These are phyloP conservation scores for Talaromyces sp. DNA, from an alignment of 2,329 filamentous ascomycete genomes.

Conservation along the genomic window DNA sequence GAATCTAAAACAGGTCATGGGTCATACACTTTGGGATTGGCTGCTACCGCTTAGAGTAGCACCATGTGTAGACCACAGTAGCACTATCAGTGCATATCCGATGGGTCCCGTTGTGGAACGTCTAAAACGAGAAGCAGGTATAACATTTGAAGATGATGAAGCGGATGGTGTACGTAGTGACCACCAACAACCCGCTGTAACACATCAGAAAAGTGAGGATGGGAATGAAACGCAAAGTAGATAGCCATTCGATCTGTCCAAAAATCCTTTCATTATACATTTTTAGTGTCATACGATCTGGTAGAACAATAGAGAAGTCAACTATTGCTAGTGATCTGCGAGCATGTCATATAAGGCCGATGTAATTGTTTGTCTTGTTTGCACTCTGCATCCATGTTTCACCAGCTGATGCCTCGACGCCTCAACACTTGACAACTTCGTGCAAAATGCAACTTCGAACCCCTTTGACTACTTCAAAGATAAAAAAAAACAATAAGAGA, in stretches of 20 bases:
- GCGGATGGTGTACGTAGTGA: background rate
- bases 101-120: slow-evolving; percentile 60
- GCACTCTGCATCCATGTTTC: background rate
- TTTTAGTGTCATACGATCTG: too few relatives aligned
- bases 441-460: background rate
- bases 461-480: background rate
- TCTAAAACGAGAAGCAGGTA: slow-evolving; percentile 49
- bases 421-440: background rate
- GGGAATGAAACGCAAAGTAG: background rate
- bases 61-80: slow-evolving; percentile 68
- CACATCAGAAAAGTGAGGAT: background rate
- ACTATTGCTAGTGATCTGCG: background rate
- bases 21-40: slow-evolving; percentile 68
- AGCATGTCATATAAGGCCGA: background rate
- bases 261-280: too few relatives aligned
- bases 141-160: background rate
- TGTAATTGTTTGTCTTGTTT: slow-evolving; percentile 4
- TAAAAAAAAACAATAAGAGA: background rate
- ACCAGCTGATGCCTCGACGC: background rate
- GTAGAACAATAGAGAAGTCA: background rate
- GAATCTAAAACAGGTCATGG: slow-evolving; percentile 81
- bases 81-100: slow-evolving; percentile 63
- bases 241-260: background rate
- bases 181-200: background rate
- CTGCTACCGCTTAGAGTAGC: slow-evolving; percentile 70